Base-by-base conservation (phyloP, 129 eudicot genomes). In the Centella asiatica region DNA sequence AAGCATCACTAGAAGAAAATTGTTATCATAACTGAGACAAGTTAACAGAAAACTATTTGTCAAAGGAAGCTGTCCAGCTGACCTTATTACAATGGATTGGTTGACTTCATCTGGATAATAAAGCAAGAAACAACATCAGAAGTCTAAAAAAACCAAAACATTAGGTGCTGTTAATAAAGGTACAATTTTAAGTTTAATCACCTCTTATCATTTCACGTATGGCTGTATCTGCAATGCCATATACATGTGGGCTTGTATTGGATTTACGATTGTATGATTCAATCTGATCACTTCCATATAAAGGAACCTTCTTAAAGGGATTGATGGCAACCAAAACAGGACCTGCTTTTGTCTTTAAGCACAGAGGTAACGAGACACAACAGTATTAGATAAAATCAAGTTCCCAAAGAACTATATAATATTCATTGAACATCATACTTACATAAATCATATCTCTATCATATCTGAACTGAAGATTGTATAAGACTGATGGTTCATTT, bases 11-110 rank as follows among this genome's bases (percentile, higher is more conserved):
- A 26, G 15, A 55, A 5, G 27, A 45, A 6, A 37, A 42, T 23
- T 29, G 29, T 28, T 4, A 53, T 14, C 26, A 47, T 1, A 37
- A 31, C 4, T 8, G 39, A 18, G 1, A 47, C 29, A n/a, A 54
- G 22, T 37, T 37, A 13, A 7, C 8, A 37, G n/a, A n/a, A n/a
- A n/a, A n/a, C n/a, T n/a, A n/a, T n/a, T n/a, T n/a, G n/a, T 8
- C 13, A 53, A 31, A 53, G 58, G 58, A 11, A 14, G n/a, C 36
- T 1, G 13, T 44, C 32, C 44, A 61, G 74, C 99, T 81, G 64
- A 93, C 99, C 99, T 93, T 85, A 93, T 88, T 32, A 88, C 87
- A 57, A 93, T 93, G 50, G 99, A 93, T 57, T 93, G 99, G 72
- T 93, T 93, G 25, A 88, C 95, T 83, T 88, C 96, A 93, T 88